These are phyloP conservation scores for Nicotiana knightiana DNA, from an alignment of 257 asterid species.

Conservation along the genomic window DNA sequence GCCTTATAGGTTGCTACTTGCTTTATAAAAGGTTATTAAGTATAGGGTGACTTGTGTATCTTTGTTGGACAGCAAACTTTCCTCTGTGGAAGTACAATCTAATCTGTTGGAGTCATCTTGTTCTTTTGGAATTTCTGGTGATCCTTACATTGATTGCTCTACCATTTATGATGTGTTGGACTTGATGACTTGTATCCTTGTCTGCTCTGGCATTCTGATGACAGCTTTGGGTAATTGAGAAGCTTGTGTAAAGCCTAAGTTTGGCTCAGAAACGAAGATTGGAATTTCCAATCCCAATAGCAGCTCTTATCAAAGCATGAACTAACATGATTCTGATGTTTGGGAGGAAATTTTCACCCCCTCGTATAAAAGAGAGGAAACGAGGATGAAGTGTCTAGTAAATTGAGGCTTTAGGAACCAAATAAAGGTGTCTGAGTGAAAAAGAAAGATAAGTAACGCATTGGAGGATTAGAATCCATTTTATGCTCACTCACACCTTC, in stretches of 20 bases:
- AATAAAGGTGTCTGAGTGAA: neutral
- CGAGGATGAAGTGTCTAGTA: neutral
- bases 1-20: neutral
- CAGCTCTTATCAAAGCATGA: neutral
- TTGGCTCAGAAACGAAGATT: neutral
- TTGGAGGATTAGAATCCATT: neutral
- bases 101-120: neutral
- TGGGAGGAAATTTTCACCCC: neutral
- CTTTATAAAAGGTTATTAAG: neutral
- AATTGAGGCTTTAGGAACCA: neutral
- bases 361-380: neutral
- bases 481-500: neutral
- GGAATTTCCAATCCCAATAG: neutral
- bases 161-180: neutral
- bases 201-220: neutral
- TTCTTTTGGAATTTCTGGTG: conserved; percentile 3
- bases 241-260: neutral
- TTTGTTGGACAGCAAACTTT: neutral
- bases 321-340: neutral
- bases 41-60: neutral
- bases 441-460: neutral
- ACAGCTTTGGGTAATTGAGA: neutral
- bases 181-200: neutral
- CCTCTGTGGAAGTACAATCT: neutral
- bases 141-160: neutral